Evolutionary conservation across 2,329 filamentous ascomycete genomes (phyloP).

Genomic region (Botrytis galanthina): DNA sequence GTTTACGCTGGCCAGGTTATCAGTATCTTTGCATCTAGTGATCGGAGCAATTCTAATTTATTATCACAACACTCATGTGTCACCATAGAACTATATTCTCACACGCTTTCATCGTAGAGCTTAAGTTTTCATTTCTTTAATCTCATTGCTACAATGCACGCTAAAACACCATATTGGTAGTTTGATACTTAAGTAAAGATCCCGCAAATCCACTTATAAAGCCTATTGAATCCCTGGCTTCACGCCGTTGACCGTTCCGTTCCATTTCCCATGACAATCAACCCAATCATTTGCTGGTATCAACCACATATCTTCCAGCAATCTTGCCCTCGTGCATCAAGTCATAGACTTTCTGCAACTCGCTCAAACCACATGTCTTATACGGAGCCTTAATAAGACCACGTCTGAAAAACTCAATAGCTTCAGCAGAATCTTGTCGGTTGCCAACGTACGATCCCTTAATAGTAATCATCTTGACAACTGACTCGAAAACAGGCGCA

Average conservation of each 20-base stretch:
- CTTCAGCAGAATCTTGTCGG: slow-evolving; percentile 81
- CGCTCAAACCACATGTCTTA: slow-evolving; percentile 78
- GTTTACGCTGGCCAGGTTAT: background rate
- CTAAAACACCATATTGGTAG: background rate
- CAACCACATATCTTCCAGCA: slow-evolving; percentile 76
- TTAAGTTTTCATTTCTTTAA: background rate
- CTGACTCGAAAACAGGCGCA: slow-evolving; percentile 85
- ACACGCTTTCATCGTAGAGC: background rate
- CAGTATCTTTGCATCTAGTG: background rate
- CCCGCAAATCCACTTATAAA: background rate
- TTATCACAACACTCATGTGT: background rate
- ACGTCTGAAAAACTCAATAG: slow-evolving; percentile 81
- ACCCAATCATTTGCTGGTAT: slow-evolving; percentile 60
- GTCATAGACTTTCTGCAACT: slow-evolving; percentile 78
- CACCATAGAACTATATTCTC: background rate
- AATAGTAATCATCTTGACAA: slow-evolving; percentile 87
- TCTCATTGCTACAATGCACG: slow-evolving; percentile 1
- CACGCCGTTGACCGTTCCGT: background rate
- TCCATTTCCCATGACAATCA: background rate
- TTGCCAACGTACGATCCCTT: slow-evolving; percentile 94
- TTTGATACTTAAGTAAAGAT: background rate
- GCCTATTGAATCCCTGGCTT: background rate
- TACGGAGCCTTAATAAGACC: slow-evolving; percentile 80
- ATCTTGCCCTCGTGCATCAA: slow-evolving; percentile 69
- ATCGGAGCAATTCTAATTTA: background rate